Evolutionary conservation across 2,329 filamentous ascomycete genomes (phyloP).

Genomic region (Xylaria sp.): DNA sequence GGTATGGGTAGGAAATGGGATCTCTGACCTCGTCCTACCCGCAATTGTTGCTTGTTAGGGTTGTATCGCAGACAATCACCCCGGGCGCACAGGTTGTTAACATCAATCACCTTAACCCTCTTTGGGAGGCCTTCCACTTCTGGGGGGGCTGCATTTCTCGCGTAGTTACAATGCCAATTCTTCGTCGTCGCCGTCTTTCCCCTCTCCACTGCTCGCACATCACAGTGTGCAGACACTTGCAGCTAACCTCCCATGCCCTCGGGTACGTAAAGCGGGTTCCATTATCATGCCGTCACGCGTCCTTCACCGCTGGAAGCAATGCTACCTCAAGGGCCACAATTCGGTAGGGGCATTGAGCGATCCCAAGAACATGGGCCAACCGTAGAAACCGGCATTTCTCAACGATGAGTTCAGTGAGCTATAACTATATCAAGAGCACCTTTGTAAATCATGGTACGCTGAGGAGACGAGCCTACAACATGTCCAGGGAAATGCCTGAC

Average conservation of each 20-base stretch:
- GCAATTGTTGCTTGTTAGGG: background rate
- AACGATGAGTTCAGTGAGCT: background rate
- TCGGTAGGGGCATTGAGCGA: background rate
- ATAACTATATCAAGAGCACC: background rate
- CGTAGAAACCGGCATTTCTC: background rate
- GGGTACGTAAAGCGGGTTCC: slow-evolving; percentile 3
- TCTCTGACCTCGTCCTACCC: background rate
- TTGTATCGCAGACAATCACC: background rate
- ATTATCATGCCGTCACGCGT: background rate
- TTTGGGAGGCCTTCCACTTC: background rate
- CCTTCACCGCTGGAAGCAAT: background rate
- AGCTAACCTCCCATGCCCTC: background rate
- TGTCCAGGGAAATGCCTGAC: background rate
- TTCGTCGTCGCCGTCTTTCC: background rate
- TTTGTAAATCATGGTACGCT: background rate
- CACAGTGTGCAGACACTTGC: background rate
- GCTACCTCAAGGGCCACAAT: background rate
- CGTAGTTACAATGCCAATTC: slow-evolving; percentile 1
- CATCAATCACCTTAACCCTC: background rate
- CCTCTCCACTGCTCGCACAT: background rate
- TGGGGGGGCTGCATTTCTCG: background rate
- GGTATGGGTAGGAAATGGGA: background rate
- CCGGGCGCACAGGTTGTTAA: background rate
- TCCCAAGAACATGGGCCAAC: background rate
- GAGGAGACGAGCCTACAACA: background rate